Base-by-base conservation (phyloP, 2,329 filamentous ascomycete species). In the Allantophomopsis lycopodina region DNA sequence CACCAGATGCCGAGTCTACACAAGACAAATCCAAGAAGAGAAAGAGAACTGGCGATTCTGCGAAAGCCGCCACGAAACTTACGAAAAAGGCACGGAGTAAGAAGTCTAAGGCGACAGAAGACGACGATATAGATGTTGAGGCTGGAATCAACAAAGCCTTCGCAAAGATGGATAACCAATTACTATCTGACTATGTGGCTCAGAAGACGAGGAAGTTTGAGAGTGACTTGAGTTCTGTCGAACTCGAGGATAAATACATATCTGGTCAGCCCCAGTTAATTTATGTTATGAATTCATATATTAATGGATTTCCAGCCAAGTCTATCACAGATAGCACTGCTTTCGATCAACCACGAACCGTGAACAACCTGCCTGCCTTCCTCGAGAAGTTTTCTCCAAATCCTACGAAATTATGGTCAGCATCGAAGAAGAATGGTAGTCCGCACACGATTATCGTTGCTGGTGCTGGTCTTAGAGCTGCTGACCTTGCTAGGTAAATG, bases 391-490 rank as follows among this genome's bases (percentile, higher is more conserved):
- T 79, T 45, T 61, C 72, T 1, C 66, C 66, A 17, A 70, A 76
- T 37, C 67, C 72, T 1, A 65, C 68, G 40, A 69, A 65, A 40
- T 65, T 94, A 15, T 56, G 55, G 54, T 69, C 69, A 1, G 71
- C 83, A 1, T 72, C 83, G 0, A 73, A 80, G 60, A 67, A 76
- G 50, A 79, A 78, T 32, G 83, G 82, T 5, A 66, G 76, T 1
- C 83, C 83, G 23, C 91, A 96, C 58, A 96, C 89, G 1, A 69
- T 98, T 40, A 76, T 98, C 30, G 73, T 98, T n/a, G 77, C 88
- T 11, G 76, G 76, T 7, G 86, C 88, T 5, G 91, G 86, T 0
- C 66, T 95, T 41, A 71, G 91, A 52, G 87, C 91, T 4, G 87
- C 89, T 13, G 84, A 96, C 54, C 62, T 95, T 36, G 79, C 83